Evolutionary conservation across 768 basidiomycete species (phyloP), one percentile per base, ranked within the genome.

Genomic region (Russula ochroleuca): DNA sequence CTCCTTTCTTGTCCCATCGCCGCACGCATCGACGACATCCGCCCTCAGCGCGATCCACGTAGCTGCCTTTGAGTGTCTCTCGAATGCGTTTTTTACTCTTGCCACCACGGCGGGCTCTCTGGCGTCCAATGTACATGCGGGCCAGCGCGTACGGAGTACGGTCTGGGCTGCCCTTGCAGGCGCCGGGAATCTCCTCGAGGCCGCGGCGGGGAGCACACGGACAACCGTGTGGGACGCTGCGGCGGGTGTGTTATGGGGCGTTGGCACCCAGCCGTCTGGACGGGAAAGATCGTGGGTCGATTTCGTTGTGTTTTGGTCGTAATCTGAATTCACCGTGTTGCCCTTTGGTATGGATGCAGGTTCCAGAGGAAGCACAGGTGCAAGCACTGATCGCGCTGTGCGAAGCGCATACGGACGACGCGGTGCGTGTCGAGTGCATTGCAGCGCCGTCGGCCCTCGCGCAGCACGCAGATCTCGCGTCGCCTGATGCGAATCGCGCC

Each of bases 21-120:
- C 81, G 23, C 91, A 96, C 71, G 91, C 93, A 45, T 94, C 94
- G 2, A 94, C 88, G 14, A 96, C 94, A 0, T 91, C 93, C 28
- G 88, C 80, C 11, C 82, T 98, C 50, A 83, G 89, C 66, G 84
- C 88, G 8, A 85, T 96, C 56, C 94, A 97, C 71, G 79, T 92
- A 61, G 81, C 86, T 67, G 90, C 93, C 11, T 79, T 95, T 31
- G 93, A 96, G 72, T 94, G 94, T 70, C 79, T 98, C 52, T 94
- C 91, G 70, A 97, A 98, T 71, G 79, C 94, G 43, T 88, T 96
- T 70, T 78, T 95, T 40, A 86, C 92, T 3, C 78, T 90, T 14
- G 80, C 85, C 3, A 77, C 81, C 5, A 75, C 80, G 1, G 79
- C 78, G 57, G 67, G 77, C 31, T 74, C 69, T 5, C 72, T 81